These are phyloP conservation scores for Ophiostoma novo-ulmi DNA, from an alignment of 2,329 filamentous ascomycete species.

Conservation along the genomic window DNA sequence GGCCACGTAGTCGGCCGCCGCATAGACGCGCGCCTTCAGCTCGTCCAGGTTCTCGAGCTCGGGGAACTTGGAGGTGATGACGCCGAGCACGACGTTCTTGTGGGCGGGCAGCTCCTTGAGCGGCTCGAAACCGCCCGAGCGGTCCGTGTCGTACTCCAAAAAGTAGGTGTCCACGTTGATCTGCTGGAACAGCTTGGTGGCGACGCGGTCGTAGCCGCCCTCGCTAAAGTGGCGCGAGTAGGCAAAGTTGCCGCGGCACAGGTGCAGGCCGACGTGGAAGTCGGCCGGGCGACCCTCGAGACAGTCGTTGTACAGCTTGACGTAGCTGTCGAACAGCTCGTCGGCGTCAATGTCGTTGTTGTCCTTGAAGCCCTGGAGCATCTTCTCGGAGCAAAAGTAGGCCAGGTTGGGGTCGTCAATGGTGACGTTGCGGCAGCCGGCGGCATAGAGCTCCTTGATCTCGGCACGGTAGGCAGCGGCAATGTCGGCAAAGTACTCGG, in stretches of 20 bases:
- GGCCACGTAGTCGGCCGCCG: constrained; percentile 61
- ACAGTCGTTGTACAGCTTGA: constrained; percentile 69
- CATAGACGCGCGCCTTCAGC: constrained; percentile 50
- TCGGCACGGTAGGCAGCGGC: constrained; percentile 47
- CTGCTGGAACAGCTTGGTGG: constrained; percentile 54
- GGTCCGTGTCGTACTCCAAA: constrained; percentile 43
- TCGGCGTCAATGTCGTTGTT: constrained; percentile 55
- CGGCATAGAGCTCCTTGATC: constrained; percentile 44
- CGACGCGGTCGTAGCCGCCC: constrained; percentile 59
- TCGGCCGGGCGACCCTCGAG: constrained; percentile 56
- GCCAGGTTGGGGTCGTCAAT: constrained; percentile 60
- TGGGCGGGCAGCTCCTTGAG: constrained; percentile 52
- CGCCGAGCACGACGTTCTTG: constrained; percentile 59
- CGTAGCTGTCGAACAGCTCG: constrained; percentile 62
- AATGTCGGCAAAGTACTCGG: constrained; percentile 48
- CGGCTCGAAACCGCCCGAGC: constrained; percentile 58
- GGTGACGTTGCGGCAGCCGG: constrained; percentile 50
- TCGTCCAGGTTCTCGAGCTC: constrained; percentile 42
- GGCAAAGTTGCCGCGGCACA: constrained; percentile 59
- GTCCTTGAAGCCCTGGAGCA: constrained; percentile 54
- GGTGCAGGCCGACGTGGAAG: constrained; percentile 66
- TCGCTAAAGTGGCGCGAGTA: constrained; percentile 59
- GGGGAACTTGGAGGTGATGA: constrained; percentile 38
- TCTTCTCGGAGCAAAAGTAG: constrained; percentile 64
- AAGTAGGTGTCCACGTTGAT: constrained; percentile 55